These are phyloP conservation scores for Coix lacrymajobi DNA, from an alignment of 176 grass and related monocot species.

Conservation along the genomic window DNA sequence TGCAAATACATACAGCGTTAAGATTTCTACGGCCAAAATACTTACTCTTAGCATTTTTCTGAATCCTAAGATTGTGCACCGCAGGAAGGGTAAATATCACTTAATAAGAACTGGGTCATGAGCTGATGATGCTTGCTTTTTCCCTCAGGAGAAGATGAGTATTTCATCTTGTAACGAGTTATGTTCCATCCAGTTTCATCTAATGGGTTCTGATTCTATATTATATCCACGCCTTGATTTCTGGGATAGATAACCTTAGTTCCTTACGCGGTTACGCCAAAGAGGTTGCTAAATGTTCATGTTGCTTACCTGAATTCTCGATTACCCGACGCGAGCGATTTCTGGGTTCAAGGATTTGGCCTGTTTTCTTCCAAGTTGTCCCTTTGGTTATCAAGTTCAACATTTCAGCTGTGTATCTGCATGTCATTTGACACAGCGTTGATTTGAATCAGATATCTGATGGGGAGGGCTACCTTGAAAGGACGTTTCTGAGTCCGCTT, in stretches of 20 bases:
- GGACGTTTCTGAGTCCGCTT: constrained; percentile 91
- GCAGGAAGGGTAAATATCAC: neutral
- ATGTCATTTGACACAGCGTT: constrained; percentile 20
- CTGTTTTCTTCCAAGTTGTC: neutral
- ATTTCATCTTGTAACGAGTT: neutral
- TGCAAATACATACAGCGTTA: no score
- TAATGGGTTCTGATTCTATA: neutral
- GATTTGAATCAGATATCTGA: constrained; percentile 68
- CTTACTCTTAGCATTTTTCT: neutral
- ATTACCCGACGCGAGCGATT: neutral
- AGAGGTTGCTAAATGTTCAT: neutral
- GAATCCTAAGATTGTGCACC: neutral
- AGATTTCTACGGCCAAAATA: no score
- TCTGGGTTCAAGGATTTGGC: neutral
- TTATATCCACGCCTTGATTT: neutral
- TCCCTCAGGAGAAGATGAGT: neutral
- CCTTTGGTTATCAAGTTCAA: neutral
- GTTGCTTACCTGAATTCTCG: neutral
- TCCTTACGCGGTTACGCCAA: neutral
- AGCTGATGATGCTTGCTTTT: neutral
- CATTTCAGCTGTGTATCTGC: neutral
- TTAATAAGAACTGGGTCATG: neutral
- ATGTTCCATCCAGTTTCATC: neutral
- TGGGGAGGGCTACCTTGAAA: constrained; percentile 82
- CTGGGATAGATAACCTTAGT: neutral